Evolutionary conservation across 495 filamentous ascomycete species (phyloP), one percentile per base, ranked within the genome.

Genomic region (Antarctomyces pellizariae): DNA sequence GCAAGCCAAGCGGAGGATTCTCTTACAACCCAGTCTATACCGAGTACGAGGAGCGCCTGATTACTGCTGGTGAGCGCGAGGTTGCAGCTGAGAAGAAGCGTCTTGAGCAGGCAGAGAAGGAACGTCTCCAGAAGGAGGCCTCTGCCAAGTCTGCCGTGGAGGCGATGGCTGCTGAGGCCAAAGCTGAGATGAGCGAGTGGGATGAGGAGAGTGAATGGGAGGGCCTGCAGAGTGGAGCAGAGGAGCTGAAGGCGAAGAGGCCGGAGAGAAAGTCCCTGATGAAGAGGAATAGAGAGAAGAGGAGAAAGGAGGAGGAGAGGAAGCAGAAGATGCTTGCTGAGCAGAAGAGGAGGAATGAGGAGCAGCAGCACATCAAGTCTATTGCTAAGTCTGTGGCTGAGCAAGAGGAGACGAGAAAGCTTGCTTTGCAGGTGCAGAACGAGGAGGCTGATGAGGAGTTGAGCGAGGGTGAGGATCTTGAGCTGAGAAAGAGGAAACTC

Each of bases 171-270:
- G 64, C 59, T 2, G 65, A 67, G 35, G 71, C 75, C 13, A 59
- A 74, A 27, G 71, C 67, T 3, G 67, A 72, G 20, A 48, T 70
- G 3, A 64, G 59, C 0, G 68, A 71, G 40, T 76, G 71, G 41
- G 74, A 82, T 33, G 71, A 83, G 29, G 80, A 86, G 43, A 80
- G 74, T 20, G 75, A 70, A 7, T 91, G 80, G 79, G 80, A 91
- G 50, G 73, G 72, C 0, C 61, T 82, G 30, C 69, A 80, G 48
- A 76, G 59, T 36, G 62, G 49, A 16, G 49, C 51, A 10, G 61
- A 65, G 30, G 63, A 68, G 61, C 45, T 73, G 20, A 65, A 56
- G 47, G 60, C 59, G 37, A 84, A 79, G 50, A 54, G 67, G 30
- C 67, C 75, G 6, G 62, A 73, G 44, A 58, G 86, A 38, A 97